Conservation (phyloP, 176 grass and related monocot species). For the Carex cristatella region DNA sequence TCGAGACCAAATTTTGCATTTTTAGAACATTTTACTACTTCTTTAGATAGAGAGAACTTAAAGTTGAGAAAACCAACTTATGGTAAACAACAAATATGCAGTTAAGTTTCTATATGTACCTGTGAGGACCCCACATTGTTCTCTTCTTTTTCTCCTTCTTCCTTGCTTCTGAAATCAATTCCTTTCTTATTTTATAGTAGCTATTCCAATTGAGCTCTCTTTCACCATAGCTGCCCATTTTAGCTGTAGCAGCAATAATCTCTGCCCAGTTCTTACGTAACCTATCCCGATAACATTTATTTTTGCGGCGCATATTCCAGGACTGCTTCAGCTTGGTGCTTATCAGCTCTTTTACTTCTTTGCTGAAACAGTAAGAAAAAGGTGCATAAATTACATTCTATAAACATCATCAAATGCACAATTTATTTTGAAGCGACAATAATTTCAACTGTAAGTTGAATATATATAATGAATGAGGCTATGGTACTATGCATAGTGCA, state of each 20-base stretch:
- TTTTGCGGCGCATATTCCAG: slow-evolving; percentile 46
- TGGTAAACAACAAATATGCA: neutral
- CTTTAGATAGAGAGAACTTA: neutral
- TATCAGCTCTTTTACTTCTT: slow-evolving; percentile 57
- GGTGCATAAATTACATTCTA: neutral
- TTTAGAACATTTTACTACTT: neutral
- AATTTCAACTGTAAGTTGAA: neutral
- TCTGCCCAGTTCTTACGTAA: slow-evolving; percentile 46
- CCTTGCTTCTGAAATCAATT: slow-evolving; percentile 36
- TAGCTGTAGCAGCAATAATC: slow-evolving; percentile 57
- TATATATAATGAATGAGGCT: neutral
- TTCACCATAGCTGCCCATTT: slow-evolving; percentile 42
- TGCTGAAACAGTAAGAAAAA: slow-evolving; percentile 32
- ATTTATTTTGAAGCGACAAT: neutral
- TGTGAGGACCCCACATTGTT: slow-evolving; percentile 40
- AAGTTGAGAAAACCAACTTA: neutral
- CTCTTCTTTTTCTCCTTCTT: slow-evolving; percentile 11
- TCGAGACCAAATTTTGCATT: neutral
- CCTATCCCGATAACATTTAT: slow-evolving; percentile 34
- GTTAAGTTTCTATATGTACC: slow-evolving; percentile 30
- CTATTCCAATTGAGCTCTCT: slow-evolving; percentile 62
- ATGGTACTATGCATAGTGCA: too few relatives aligned
- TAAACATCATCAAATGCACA: neutral
- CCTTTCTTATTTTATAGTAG: slow-evolving; percentile 50
- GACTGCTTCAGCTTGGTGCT: slow-evolving; percentile 46